These are phyloP conservation scores for Tubosaeta brunneosetosa DNA, from an alignment of 768 basidiomycete species.

Conservation along the genomic window DNA sequence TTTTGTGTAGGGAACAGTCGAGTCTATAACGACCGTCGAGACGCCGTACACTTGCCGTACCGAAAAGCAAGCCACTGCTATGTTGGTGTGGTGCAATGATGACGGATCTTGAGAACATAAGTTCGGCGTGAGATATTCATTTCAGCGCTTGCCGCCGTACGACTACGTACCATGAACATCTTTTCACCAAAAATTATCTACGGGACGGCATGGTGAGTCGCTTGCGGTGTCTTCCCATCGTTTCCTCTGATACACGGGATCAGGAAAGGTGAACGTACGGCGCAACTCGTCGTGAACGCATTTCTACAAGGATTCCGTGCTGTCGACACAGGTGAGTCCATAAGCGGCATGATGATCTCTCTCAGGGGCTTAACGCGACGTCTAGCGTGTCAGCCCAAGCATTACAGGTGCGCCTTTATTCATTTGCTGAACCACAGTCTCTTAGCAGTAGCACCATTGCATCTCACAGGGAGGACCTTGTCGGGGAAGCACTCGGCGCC, in stretches of 20 bases:
- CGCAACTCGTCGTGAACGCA: conserved; percentile 63
- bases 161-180: conserved; percentile 23
- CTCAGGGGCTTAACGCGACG: conserved; percentile 14
- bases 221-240: background rate
- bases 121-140: background rate
- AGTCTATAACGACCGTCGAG: background rate
- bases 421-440: background rate
- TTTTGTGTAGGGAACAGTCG: background rate
- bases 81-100: background rate
- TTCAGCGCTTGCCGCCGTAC: conserved; percentile 2
- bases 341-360: background rate
- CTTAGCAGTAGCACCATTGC: background rate
- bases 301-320: conserved; percentile 74
- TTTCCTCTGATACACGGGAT: conserved; percentile 1
- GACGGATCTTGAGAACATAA: background rate
- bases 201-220: conserved; percentile 55
- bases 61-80: background rate
- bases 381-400: conserved; percentile 66
- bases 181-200: conserved; percentile 48
- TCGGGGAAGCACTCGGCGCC: conserved; percentile 64
- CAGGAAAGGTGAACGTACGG: conserved; percentile 77
- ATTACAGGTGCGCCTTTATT: conserved; percentile 49
- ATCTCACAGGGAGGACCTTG: conserved; percentile 63
- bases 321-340: conserved; percentile 72
- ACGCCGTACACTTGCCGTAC: background rate